Conservation (phyloP, 2,329 filamentous ascomycete species). For the Alternaria gaisen region DNA sequence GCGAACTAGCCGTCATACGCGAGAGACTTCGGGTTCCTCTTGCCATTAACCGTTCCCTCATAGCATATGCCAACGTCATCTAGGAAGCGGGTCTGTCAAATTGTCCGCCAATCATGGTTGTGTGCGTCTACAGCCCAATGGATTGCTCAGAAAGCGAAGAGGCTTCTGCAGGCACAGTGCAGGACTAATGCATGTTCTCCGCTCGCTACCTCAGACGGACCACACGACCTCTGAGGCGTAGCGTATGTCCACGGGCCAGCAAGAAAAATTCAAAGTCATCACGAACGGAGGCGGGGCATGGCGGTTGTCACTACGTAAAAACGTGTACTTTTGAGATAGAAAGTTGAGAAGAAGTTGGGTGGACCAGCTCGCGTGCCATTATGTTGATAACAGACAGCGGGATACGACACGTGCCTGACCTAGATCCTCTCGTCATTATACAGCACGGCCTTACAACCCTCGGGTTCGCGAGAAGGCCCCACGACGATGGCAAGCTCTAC, state of each 20-base stretch:
- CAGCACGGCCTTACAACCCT: background rate
- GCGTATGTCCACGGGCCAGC: background rate
- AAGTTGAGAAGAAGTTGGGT: background rate
- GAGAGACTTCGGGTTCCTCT: conserved; percentile 1
- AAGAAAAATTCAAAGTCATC: background rate
- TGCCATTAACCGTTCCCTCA: background rate
- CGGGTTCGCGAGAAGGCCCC: background rate
- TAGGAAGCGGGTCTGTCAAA: background rate
- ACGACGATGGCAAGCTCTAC: background rate
- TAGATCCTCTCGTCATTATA: background rate
- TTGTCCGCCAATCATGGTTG: conserved; percentile 1
- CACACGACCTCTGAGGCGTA: conserved; percentile 9
- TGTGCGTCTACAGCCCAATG: background rate
- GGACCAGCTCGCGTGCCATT: background rate
- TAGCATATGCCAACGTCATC: background rate
- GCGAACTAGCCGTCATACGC: background rate
- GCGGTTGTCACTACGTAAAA: background rate
- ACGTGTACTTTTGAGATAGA: background rate
- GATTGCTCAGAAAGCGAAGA: conserved; percentile 4
- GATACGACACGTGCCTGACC: background rate
- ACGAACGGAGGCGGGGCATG: background rate
- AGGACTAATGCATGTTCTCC: conserved; percentile 11
- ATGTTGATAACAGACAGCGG: background rate
- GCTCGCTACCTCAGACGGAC: conserved; percentile 7
- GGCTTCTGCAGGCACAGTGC: conserved; percentile 4